phyloP scores from a whole-genome alignment of 768 basidiomycete genomes.

The Mycena filopes region DNA sequence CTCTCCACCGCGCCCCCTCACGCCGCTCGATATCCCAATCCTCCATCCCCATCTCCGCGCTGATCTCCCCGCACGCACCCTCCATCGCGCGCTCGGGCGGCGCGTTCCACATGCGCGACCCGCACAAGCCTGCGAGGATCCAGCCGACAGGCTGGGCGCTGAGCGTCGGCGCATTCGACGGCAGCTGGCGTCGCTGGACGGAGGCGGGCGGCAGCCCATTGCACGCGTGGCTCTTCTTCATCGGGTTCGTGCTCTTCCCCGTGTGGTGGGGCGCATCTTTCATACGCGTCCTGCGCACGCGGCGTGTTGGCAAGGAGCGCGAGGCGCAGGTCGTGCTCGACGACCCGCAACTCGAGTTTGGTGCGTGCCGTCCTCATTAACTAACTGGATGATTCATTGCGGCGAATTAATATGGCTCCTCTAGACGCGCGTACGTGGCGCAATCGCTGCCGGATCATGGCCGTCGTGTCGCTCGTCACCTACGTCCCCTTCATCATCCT shows the following conservation, averaged over 20 bases:
- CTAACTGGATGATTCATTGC: neutral
- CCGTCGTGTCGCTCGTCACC: constrained; percentile 58
- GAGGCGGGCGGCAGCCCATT: constrained; percentile 44
- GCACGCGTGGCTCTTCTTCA: constrained; percentile 66
- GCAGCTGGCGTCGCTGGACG: constrained; percentile 36
- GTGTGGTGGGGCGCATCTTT: constrained; percentile 64
- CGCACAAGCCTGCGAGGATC: constrained; percentile 52
- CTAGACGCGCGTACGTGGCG: constrained; percentile 66
- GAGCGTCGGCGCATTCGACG: constrained; percentile 47
- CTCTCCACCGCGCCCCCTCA: constrained; percentile 29
- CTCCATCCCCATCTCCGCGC: constrained; percentile 33
- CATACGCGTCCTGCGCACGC: constrained; percentile 53
- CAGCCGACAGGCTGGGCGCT: constrained; percentile 56
- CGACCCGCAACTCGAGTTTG: constrained; percentile 66
- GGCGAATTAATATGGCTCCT: neutral
- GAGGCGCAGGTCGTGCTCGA: constrained; percentile 55
- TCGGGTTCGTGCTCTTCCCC: constrained; percentile 64
- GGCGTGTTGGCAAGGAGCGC: constrained; percentile 55
- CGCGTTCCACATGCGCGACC: constrained; percentile 67
- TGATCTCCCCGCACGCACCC: constrained; percentile 64
- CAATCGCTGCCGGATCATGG: constrained; percentile 65
- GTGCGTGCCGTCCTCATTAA: constrained; percentile 44
- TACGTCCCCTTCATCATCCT: constrained; percentile 68
- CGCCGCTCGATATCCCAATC: constrained; percentile 31
- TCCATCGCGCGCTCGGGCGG: constrained; percentile 52